A percentile compares a stretch with the other conserved stretches of the same genome.
Conservation (phyloP, 2,329 filamentous ascomycete species). For the Apiospora pterosperma region DNA sequence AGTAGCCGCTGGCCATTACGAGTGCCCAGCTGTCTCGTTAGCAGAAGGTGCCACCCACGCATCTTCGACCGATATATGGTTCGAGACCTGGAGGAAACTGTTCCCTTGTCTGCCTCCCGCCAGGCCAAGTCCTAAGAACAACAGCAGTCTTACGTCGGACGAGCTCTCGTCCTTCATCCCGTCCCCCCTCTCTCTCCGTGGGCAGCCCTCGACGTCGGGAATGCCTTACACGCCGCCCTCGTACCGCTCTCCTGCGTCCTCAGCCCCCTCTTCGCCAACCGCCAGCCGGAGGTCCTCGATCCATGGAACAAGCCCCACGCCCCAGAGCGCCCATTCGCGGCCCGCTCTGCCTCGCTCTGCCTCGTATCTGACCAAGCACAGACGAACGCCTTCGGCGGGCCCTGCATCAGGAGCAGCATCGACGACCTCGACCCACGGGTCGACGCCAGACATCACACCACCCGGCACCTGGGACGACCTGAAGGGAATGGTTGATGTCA, state of each 20-base stretch:
- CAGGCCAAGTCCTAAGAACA: constrained; percentile 20
- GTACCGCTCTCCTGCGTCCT: constrained; percentile 59
- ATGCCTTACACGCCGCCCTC: constrained; percentile 90
- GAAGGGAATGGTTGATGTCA: constrained; percentile 38
- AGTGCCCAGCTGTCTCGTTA: constrained; percentile 18
- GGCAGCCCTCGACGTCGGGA: constrained; percentile 36
- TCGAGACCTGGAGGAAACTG: constrained; percentile 21
- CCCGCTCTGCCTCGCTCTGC: constrained; percentile 60
- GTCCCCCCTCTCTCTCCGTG: constrained; percentile 18
- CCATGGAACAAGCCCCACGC: constrained; percentile 23
- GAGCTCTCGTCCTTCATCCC: constrained; percentile 16
- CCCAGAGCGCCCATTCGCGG: constrained; percentile 33
- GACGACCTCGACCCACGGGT: constrained; percentile 20
- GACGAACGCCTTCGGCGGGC: constrained; percentile 51
- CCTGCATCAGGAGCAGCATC: constrained; percentile 1
- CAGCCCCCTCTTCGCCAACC: constrained; percentile 53
- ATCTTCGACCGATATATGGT: constrained; percentile 18
- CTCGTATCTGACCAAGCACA: constrained; percentile 63
- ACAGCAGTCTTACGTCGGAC: constrained; percentile 21
- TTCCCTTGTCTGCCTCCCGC: constrained; percentile 25
- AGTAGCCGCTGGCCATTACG: constrained; percentile 22
- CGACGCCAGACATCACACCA: constrained; percentile 40
- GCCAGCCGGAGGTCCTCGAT: constrained; percentile 58
- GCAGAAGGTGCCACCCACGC: constrained; percentile 13
- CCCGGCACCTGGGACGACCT: constrained; percentile 49